Evolutionary conservation across 2,329 filamentous ascomycete species (phyloP), one percentile per base, ranked within the genome.

Genomic region (Fusarium sp.): DNA sequence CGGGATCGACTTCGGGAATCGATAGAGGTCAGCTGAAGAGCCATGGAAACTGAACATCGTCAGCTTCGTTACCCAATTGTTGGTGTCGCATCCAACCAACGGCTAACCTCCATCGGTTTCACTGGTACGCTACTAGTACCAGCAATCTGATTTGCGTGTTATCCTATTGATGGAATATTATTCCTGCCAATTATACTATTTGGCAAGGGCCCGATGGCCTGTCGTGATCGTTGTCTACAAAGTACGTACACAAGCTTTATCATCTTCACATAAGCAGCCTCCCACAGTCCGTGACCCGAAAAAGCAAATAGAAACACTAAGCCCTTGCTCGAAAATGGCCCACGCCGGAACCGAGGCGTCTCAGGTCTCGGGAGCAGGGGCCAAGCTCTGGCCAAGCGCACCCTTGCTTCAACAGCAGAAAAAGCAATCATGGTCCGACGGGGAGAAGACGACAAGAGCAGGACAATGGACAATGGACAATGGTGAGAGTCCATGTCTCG

Each of bases 301-400:
- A 64, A 68, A 60, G 53, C 42, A 68, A 68, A 68, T 48, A 64
- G 47, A 49, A 56, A 61, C 65, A 49, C 64, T 69, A 65, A 59
- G 48, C 65, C 62, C 61, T 54, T 47, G 61, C 46, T 68, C 44
- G 56, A 39, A 52, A 42, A 19, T 14, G 51, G 49, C 65, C 65
- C 61, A 66, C 69, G 62, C 68, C 68, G 69, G 63, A 50, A 60
- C 68, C 67, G 69, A 67, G 43, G 55, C 70, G 70, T 72, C 71
- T 72, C 70, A 72, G 70, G 70, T 72, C 48, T 72, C 70, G 69
- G 69, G 56, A 72, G 67, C 67, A 57, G 57, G 56, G 56, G 48
- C 46, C 56, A 54, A 21, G 38, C 19, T 58, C 36, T 67, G 51
- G 36, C 46, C 53, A 57, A 62, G 39, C 50, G 44, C 39, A 54